Conservation (phyloP, 768 basidiomycete species). For the Mycena capillaripes region DNA sequence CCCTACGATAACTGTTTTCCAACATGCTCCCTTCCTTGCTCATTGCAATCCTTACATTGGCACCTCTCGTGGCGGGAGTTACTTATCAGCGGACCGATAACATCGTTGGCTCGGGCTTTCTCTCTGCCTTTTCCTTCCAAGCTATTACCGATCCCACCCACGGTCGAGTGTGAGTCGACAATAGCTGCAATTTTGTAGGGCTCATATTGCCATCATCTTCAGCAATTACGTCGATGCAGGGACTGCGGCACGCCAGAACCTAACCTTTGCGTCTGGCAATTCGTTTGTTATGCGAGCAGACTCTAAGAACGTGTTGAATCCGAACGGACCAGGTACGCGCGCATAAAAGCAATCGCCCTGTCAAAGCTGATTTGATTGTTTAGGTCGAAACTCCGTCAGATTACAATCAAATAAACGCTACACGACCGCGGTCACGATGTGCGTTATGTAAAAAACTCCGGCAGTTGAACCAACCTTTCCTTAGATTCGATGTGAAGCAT, state of each 20-base stretch:
- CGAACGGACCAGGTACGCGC: constrained; percentile 61
- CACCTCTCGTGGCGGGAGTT: constrained; percentile 51
- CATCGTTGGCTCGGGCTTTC: constrained; percentile 61
- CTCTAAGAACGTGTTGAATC: constrained; percentile 57
- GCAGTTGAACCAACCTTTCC: neutral
- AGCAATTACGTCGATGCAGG: constrained; percentile 62
- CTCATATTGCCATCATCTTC: neutral
- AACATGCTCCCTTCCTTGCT: constrained; percentile 16
- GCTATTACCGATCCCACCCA: constrained; percentile 73
- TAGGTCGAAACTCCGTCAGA: constrained; percentile 66
- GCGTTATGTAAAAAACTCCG: constrained; percentile 36
- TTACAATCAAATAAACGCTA: constrained; percentile 67
- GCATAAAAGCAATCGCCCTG: neutral
- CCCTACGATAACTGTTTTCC: neutral
- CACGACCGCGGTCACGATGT: constrained; percentile 68
- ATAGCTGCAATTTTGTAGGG: neutral
- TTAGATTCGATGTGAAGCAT: constrained; percentile 64
- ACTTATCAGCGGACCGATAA: constrained; percentile 63
- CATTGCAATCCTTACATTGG: constrained; percentile 34
- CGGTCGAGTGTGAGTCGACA: constrained; percentile 68
- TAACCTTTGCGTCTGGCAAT: constrained; percentile 69
- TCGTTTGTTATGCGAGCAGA: constrained; percentile 72
- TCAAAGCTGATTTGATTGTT: constrained; percentile 14
- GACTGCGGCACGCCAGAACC: constrained; percentile 66
- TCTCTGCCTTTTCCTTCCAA: constrained; percentile 63